Evolutionary conservation across 306 rosid genomes (phyloP), one percentile per base, ranked within the genome.

Genomic region (Cucurbita moschata): DNA sequence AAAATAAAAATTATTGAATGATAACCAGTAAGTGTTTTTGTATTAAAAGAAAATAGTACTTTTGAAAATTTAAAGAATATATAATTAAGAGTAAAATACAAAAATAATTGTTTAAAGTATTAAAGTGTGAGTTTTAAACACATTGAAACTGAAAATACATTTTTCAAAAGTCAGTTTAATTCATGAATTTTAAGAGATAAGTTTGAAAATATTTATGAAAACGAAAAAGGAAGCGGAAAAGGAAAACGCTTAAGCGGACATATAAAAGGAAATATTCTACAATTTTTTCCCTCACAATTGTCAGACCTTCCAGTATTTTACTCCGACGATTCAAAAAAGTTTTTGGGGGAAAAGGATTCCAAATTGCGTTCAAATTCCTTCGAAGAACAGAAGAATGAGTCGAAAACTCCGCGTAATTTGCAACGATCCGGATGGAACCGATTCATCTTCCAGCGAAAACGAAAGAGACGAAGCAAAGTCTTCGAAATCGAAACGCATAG

Each of bases 401-500:
- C 83, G 91, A 51, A 94, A 77, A 73, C 55, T 91, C 4, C 88
- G 96, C 1, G 76, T 94, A 0, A 74, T 91, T 72, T 89, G 60
- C 61, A 23, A 75, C 23, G 96, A 94, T 58, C 96, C 96, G 2
- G 79, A 90, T 8, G 95, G 91, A 4, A 94, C 96, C 3, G 99
- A 89, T 21, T 90, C 89, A 30, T 89, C 96, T 37, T 87, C 92
- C 0, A 83, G 87, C 16, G 97, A 89, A 9, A 90, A 89, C 62
- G 99, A 94, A 77, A 78, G 80, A 11, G 78, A 75, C 15, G 30
- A 12, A 23, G 0, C 71, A 40, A 64, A 63, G 16, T 63, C 9
- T 42, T 30, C 80, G 38, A 73, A 16, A 46, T 64, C 71, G 2
- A 90, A 86, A 56, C 72, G 82, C 49, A 30, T 75, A 3, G 57